Conservation (phyloP, 2,329 filamentous ascomycete genomes). For the Calonectria pseudoturangicola region DNA sequence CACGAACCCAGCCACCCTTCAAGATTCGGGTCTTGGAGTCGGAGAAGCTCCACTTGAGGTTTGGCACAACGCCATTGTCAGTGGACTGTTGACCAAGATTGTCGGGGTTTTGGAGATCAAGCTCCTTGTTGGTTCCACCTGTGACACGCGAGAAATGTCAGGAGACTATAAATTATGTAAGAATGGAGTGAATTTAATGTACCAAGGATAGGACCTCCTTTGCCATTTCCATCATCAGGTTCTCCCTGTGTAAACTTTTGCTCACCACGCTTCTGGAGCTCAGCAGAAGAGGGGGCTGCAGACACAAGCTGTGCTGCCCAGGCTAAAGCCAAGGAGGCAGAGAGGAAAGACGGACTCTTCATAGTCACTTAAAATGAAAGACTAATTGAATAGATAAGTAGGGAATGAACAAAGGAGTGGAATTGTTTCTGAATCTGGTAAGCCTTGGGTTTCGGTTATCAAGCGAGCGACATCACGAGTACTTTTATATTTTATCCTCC, state of each 20-base stretch:
- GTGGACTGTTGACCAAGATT: constrained; percentile 77
- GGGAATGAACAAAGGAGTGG: not conserved
- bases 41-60: constrained; percentile 82
- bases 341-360: constrained; percentile 41
- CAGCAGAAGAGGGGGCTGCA: constrained; percentile 41
- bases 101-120: constrained; percentile 79
- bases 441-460: not conserved
- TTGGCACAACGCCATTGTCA: constrained; percentile 78
- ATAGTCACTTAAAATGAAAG: constrained; percentile 23
- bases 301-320: constrained; percentile 33
- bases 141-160: not conserved
- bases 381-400: not conserved
- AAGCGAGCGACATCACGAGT: not conserved
- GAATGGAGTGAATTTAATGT: constrained; percentile 41
- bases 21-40: constrained; percentile 78
- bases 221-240: constrained; percentile 64
- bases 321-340: constrained; percentile 40
- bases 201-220: constrained; percentile 76
- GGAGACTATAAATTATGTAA: not conserved
- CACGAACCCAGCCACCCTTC: constrained; percentile 79
- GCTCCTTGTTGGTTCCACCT: constrained; percentile 78
- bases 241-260: constrained; percentile 54
- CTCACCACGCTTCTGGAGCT: constrained; percentile 47
- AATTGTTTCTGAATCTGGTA: not conserved
- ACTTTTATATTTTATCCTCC: constrained; percentile 2